Evolutionary conservation across 2,329 filamentous ascomycete genomes (phyloP), one percentile per base, ranked within the genome.

Genomic region (Fusarium gaditjirri): DNA sequence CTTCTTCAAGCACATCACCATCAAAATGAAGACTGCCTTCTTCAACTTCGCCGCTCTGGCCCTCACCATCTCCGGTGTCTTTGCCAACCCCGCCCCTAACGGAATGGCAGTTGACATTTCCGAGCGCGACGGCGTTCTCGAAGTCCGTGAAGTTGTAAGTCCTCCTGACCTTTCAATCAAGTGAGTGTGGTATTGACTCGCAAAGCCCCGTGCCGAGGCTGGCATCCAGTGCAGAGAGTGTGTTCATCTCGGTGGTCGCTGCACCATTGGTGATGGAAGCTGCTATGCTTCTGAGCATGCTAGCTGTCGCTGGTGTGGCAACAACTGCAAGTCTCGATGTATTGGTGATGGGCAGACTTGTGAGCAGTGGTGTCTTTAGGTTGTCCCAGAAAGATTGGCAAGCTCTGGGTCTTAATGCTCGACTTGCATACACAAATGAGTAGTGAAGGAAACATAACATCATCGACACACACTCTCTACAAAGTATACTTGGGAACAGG

Each of bases 401-500:
- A 19, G 3, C 16, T 19, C 16, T 36, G 2, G 16, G 9, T 19
- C 11, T 33, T 33, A 11, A 13, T 0, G 16, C 27, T 10, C 29
- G 27, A 9, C 5, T 13, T 33, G 3, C 2, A 19, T 2, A 3
- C 13, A 13, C 2, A 5, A 14, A 13, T 13, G 16, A 23, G 21
- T 33, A 0, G 10, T 23, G 3, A 4, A 7, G 8, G 3, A 19
- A 19, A 8, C 11, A 19, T 2, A 9, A 19, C 11, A 5, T 10
- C 6, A 19, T 23, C 2, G 7, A 29, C n/a, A 3, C 29, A 33
- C n/a, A 7, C 33, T 49, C 17, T 10, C 27, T 29, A 29, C 27
- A 29, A 29, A 29, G 0, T 2, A 19, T 49, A 23, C 8, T 23
- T 2, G 1, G 1, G 1, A 8, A 5, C 2, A 23, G 8, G n/a